Conservation (phyloP, 768 basidiomycete genomes). For the Pleurotus sapidus region DNA sequence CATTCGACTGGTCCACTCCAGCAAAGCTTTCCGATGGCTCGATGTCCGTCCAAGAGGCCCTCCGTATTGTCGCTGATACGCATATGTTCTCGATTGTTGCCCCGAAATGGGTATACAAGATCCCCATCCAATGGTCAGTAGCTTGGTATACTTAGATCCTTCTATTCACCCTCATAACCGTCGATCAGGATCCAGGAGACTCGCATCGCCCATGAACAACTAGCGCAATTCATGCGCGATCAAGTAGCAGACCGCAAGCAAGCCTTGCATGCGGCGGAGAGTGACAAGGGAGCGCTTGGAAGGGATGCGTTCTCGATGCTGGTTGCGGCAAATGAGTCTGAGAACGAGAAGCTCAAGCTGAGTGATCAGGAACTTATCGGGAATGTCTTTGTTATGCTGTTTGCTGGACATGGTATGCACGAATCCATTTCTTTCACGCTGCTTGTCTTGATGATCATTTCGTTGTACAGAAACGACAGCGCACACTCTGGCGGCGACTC, state of each 20-base stretch:
- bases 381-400: conserved; percentile 48
- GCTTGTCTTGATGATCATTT: not conserved
- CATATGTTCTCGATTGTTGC: conserved; percentile 20
- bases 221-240: conserved; percentile 34
- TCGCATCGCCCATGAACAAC: conserved; percentile 25
- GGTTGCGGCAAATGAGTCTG: conserved; percentile 40
- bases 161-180: not conserved
- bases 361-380: conserved; percentile 45
- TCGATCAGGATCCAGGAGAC: conserved; percentile 22
- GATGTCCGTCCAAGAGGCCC: conserved; percentile 35
- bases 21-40: conserved; percentile 31
- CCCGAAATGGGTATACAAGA: conserved; percentile 34
- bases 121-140: conserved; percentile 32
- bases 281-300: conserved; percentile 9
- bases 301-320: conserved; percentile 40
- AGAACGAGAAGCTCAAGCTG: conserved; percentile 37
- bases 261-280: conserved; percentile 16
- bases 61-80: conserved; percentile 30
- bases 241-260: conserved; percentile 32
- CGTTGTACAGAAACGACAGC: conserved; percentile 44
- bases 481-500: conserved; percentile 41
- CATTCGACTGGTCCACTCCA: conserved; percentile 37
- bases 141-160: no score
- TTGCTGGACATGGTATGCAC: conserved; percentile 54
- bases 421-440: not conserved